Evolutionary conservation across 1,284 basidiomycete species (phyloP).

Genomic region (Phellopilus nigrolimitatus): DNA sequence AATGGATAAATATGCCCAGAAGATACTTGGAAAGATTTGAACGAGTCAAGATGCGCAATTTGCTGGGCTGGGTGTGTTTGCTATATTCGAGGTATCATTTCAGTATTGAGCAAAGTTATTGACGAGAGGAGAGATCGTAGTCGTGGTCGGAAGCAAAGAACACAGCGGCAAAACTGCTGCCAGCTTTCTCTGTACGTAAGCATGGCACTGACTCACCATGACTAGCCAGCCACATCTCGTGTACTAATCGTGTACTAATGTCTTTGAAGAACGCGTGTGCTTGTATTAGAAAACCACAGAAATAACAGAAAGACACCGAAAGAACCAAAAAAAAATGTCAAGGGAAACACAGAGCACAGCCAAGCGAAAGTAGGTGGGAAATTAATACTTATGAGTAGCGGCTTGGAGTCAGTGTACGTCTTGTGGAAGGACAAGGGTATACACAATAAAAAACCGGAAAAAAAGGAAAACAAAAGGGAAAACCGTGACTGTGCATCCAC

Average conservation of each 20-base stretch:
- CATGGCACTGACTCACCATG: background rate
- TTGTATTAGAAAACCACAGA: background rate
- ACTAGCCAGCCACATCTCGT: background rate
- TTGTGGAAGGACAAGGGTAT: background rate
- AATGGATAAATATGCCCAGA: background rate
- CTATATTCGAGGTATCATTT: constrained; percentile 65
- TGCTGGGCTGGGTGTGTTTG: too few species aligned
- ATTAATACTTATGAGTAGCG: background rate
- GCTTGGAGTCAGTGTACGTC: background rate
- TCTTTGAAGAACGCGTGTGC: too few species aligned
- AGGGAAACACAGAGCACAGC: background rate
- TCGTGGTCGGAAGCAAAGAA: constrained; percentile 10
- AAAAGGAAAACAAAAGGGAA: background rate
- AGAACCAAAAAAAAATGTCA: background rate
- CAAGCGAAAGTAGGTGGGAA: background rate
- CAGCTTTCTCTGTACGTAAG: background rate
- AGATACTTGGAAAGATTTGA: background rate
- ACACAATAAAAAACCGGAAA: background rate
- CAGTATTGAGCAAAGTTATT: constrained; percentile 16
- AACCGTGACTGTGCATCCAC: background rate
- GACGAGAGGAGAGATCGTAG: background rate
- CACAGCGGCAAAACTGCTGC: background rate
- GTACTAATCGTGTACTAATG: background rate
- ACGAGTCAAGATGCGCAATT: constrained; percentile 15
- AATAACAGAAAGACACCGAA: background rate